Base-by-base conservation (phyloP, 345 rosid species). In the Salix brachista region DNA sequence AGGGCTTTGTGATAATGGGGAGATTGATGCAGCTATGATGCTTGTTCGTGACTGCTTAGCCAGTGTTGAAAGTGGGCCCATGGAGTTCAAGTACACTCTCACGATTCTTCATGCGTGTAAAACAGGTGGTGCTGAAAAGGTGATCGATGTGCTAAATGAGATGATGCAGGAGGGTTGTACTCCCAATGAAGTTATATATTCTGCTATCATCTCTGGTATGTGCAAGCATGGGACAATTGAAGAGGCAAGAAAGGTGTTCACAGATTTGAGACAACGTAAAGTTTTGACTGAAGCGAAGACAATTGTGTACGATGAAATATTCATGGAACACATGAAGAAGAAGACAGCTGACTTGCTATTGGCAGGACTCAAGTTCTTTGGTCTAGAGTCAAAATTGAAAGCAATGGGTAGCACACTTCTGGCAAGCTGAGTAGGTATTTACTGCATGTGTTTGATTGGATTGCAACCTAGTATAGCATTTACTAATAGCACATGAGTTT, bases 31-130 rank as follows among this genome's bases (percentile, higher is more conserved):
- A 1, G 88, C 89, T 65, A 89, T 91, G 92, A 83, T 90, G 90
- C 86, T 95, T 48, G 92, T 93, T 60, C 90, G 93, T 41, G 97
- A 93, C 56, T 95, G 98, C 89, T 80, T 95, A 23, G 93, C 89
- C 25, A 93, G 81, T 72, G 83, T 90, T 78, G 67, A 86, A 19
- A 91, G 77, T 78, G 93, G 96, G 68, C 98, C 98, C 3, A 77
- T 84, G 88, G 93, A 85, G 74, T 95, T 95, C 80, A 95, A 90
- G 84, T 95, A 95, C 54, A 78, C 85, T 37, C 87, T 95, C 60
- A 76, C 85, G 1, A 42, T 91, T 72, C 80, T 89, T 39, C 97
- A 90, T 77, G 86, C 73, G 8, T 93, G 93, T 89, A 88, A 72
- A 86, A 85, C 85, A 2, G 81, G 85, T 77, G 76, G 80, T 42